These are phyloP conservation scores for Aristolochia fimbriata DNA, from an alignment of 164 flowering plant species.

Conservation along the genomic window DNA sequence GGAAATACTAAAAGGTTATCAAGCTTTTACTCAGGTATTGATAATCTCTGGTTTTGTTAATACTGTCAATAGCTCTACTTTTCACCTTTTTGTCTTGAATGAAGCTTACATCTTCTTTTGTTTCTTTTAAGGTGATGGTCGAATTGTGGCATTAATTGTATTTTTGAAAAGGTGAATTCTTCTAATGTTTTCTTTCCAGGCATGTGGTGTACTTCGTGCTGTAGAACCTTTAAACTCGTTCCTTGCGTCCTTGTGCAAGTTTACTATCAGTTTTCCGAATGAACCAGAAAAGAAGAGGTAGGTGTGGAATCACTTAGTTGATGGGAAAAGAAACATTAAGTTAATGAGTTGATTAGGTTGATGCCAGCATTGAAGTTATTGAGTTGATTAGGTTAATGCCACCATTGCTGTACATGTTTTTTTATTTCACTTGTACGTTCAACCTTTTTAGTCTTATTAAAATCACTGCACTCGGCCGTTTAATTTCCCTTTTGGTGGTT, in stretches of 20 bases:
- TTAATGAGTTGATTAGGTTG: background rate
- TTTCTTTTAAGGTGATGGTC: background rate
- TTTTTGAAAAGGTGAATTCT: background rate
- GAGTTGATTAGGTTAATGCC: conserved; percentile 2
- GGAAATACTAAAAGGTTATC: conserved; percentile 96
- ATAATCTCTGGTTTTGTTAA: background rate
- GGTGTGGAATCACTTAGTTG: background rate
- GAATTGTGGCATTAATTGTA: background rate
- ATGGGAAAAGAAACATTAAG: background rate
- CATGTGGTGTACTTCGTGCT: conserved; percentile 92
- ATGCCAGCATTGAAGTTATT: background rate
- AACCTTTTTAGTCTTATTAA: too few relatives aligned
- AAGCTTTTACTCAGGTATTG: conserved; percentile 94
- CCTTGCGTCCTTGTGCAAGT: conserved; percentile 96
- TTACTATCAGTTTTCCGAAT: conserved; percentile 67
- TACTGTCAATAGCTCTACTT: background rate
- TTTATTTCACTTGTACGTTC: too few relatives aligned
- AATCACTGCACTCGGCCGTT: too few relatives aligned
- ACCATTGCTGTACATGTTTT: background rate
- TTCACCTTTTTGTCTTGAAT: background rate
- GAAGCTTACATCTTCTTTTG: background rate
- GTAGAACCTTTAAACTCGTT: conserved; percentile 91
- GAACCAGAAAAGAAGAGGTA: conserved; percentile 86
- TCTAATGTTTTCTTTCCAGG: conserved; percentile 33
- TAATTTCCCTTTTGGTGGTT: too few relatives aligned